A percentile compares a stretch with the other conserved stretches of the same genome.
These are phyloP conservation scores for Thymus mandschuricus DNA, from an alignment of 257 asterid genomes.

Conservation along the genomic window DNA sequence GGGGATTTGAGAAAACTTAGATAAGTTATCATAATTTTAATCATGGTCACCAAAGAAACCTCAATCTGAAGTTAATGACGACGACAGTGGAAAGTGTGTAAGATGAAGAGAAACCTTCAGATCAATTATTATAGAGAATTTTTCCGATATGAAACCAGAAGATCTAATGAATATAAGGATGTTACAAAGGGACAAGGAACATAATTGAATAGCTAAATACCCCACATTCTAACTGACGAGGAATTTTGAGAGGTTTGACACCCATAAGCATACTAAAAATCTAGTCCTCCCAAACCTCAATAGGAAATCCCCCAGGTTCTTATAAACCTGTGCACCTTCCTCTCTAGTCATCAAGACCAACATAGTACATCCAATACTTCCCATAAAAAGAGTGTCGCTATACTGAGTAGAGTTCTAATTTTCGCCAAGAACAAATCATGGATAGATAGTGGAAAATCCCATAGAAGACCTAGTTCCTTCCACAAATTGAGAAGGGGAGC, in stretches of 20 bases:
- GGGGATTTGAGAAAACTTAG: background rate
- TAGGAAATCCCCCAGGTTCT: slow-evolving; percentile 7
- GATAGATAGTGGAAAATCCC: background rate
- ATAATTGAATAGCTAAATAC: background rate
- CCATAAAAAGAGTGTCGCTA: background rate
- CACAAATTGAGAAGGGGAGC: background rate
- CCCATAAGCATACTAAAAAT: background rate
- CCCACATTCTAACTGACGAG: background rate
- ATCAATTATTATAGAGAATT: background rate
- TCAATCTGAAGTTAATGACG: background rate
- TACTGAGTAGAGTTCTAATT: background rate
- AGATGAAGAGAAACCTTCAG: background rate
- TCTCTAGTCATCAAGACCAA: background rate
- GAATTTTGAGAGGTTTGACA: background rate
- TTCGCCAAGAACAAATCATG: background rate
- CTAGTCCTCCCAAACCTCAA: background rate
- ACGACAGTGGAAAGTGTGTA: background rate
- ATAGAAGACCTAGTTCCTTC: slow-evolving; percentile 2
- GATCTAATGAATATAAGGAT: background rate
- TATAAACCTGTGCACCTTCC: background rate
- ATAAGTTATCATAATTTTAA: background rate
- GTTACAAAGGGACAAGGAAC: background rate
- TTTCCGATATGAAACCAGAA: background rate
- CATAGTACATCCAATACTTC: background rate
- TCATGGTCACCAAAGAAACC: background rate